These are phyloP conservation scores for Pseudonitzschia pungens DNA, from an alignment of 108 stramenopile species.

Conservation along the genomic window DNA sequence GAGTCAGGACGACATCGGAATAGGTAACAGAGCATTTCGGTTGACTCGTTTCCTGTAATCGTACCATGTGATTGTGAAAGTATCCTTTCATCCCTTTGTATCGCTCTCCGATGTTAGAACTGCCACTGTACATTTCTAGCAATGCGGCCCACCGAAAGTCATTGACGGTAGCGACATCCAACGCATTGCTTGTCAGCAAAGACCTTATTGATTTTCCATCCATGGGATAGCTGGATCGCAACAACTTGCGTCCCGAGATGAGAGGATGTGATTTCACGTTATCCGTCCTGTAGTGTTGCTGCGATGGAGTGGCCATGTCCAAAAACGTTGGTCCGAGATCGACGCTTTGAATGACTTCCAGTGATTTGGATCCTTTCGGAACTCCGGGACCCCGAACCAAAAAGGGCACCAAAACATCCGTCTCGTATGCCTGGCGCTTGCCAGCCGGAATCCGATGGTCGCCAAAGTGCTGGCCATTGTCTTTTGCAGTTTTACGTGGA, in stretches of 20 bases:
- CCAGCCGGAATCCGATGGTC: slow-evolving; percentile 23
- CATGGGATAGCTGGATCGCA: slow-evolving; percentile 6
- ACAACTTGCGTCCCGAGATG: not conserved
- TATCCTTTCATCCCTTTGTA: slow-evolving; percentile 10
- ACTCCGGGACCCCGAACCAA: slow-evolving; percentile 29
- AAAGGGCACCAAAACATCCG: slow-evolving; percentile 29
- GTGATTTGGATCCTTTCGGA: slow-evolving; percentile 3
- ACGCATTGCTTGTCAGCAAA: not conserved
- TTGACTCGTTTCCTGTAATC: not conserved
- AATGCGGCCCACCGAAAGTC: slow-evolving; percentile 12
- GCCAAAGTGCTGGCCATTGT: slow-evolving; percentile 33
- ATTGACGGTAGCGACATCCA: not conserved
- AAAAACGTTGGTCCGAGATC: slow-evolving; percentile 29
- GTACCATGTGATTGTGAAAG: slow-evolving; percentile 7
- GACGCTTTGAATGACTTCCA: slow-evolving; percentile 19
- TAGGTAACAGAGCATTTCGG: not conserved
- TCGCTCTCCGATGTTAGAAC: not conserved
- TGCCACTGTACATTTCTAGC: slow-evolving; percentile 5
- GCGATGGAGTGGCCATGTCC: slow-evolving; percentile 16
- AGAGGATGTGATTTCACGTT: not conserved
- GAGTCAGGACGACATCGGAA: not conserved
- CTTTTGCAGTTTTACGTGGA: not conserved
- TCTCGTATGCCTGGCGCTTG: slow-evolving; percentile 30
- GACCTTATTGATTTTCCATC: slow-evolving; percentile 12
- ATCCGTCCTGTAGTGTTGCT: not conserved